phyloP scores from a whole-genome alignment of 1,139 yeast species.

The Magnusiomyces fungicola region DNA sequence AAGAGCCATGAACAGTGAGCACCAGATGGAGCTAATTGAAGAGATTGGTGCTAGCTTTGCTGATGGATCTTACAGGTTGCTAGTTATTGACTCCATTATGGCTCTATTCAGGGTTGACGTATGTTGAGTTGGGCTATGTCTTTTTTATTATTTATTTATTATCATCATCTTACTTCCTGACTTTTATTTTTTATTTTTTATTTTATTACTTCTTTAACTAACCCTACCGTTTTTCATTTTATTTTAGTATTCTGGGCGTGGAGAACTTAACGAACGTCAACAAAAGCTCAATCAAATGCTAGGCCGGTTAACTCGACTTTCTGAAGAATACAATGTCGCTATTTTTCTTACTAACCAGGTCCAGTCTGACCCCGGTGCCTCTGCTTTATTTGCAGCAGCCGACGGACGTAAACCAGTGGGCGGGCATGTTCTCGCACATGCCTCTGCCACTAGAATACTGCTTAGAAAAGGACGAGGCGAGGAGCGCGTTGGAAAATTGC shows the following conservation, averaged over 20 bases:
- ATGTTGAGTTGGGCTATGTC: slow-evolving; percentile 15
- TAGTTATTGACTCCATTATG: slow-evolving; percentile 53
- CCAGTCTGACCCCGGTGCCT: slow-evolving; percentile 64
- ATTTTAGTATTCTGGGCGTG: slow-evolving; percentile 44
- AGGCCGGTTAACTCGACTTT: slow-evolving; percentile 43
- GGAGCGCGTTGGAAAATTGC: slow-evolving; percentile 53
- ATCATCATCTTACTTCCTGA: background rate
- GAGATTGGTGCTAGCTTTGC: slow-evolving; percentile 44
- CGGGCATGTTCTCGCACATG: slow-evolving; percentile 58
- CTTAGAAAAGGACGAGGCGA: slow-evolving; percentile 58
- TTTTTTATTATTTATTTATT: background rate
- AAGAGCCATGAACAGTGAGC: slow-evolving; percentile 53
- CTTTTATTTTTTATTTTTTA: no score
- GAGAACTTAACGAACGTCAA: slow-evolving; percentile 54
- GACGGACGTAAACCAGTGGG: slow-evolving; percentile 63
- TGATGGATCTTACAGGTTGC: slow-evolving; percentile 42
- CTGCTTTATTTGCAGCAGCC: slow-evolving; percentile 54
- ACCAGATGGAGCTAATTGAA: slow-evolving; percentile 52
- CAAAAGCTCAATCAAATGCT: slow-evolving; percentile 54
- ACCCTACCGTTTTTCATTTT: no score
- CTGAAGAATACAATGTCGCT: slow-evolving; percentile 55
- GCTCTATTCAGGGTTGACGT: slow-evolving; percentile 54
- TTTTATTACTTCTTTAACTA: no score
- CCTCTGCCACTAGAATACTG: slow-evolving; percentile 53
- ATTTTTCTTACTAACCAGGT: slow-evolving; percentile 57